Conservation (phyloP, 169 alveolate genomes). For the Plasmodium coatneyi region DNA sequence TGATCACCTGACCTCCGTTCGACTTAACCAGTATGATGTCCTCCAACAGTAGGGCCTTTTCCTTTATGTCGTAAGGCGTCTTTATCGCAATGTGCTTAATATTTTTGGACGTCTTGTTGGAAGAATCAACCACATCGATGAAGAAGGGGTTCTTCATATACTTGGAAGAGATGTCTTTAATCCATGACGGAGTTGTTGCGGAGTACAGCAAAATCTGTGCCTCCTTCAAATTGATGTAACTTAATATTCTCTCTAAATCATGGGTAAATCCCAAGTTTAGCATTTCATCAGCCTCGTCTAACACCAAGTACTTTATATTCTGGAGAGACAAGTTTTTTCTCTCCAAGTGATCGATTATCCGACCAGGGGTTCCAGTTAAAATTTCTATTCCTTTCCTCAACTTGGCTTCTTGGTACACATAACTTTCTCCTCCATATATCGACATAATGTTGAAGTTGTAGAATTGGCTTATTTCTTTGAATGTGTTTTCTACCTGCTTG, state of each 20-base stretch:
- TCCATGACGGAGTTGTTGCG: conserved; percentile 89
- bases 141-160: conserved; percentile 81
- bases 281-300: conserved; percentile 99
- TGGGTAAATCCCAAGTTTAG: conserved; percentile 97
- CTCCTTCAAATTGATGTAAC: conserved; percentile 75
- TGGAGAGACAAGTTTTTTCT: conserved; percentile 92
- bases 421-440: conserved; percentile 93
- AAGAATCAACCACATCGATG: conserved; percentile 71
- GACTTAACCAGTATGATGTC: conserved; percentile 77
- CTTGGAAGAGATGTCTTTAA: conserved; percentile 83
- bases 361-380: conserved; percentile 98
- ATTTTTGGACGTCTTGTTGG: conserved; percentile 26
- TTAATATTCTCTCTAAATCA: conserved; percentile 91
- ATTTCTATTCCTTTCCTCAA: conserved; percentile 94
- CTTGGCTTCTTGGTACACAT: conserved; percentile 91
- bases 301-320: conserved; percentile 85
- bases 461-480: conserved; percentile 79
- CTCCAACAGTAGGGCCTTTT: conserved; percentile 46
- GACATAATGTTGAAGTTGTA: conserved; percentile 83
- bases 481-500: conserved; percentile 86
- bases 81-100: conserved; percentile 51
- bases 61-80: conserved; percentile 71
- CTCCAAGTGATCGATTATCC: conserved; percentile 95
- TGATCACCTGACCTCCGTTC: conserved; percentile 82
- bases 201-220: conserved; percentile 85